phyloP scores from a whole-genome alignment of 2,329 filamentous ascomycete genomes.

The Nemania sp. region DNA sequence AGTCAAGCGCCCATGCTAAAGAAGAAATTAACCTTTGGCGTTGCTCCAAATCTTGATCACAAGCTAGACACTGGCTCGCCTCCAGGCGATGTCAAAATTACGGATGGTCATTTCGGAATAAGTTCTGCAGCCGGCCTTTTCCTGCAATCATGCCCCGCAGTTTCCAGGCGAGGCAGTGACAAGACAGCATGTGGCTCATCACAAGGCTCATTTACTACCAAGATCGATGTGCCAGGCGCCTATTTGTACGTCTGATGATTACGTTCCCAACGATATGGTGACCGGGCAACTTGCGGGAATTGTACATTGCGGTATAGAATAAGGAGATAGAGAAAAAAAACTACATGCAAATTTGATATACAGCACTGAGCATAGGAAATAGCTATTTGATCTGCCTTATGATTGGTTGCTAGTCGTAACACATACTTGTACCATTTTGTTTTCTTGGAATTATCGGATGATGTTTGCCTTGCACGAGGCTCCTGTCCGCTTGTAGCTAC shows the following conservation, averaged over 20 bases:
- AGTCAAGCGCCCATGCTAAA: conserved; percentile 12
- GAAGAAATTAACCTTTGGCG: conserved; percentile 30
- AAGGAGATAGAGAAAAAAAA: neutral
- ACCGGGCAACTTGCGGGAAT: neutral
- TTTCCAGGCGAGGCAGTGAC: neutral
- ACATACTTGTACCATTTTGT: no score
- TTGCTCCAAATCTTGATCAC: conserved; percentile 29
- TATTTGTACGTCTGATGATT: conserved; percentile 23
- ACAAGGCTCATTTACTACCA: conserved; percentile 32
- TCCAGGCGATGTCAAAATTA: conserved; percentile 33
- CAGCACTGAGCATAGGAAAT: neutral
- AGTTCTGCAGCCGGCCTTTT: conserved; percentile 64
- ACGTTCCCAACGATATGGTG: no score
- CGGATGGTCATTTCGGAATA: conserved; percentile 60
- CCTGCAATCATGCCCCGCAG: conserved; percentile 36
- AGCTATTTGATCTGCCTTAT: no score
- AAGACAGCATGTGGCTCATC: neutral
- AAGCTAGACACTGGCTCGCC: conserved; percentile 18
- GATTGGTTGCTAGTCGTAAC: no score
- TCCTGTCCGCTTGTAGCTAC: no score
- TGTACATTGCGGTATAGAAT: neutral
- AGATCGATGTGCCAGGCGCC: conserved; percentile 36
- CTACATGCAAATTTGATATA: neutral
- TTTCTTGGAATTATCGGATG: no score
- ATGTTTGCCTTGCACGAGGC: no score